These are phyloP conservation scores for Patellifolia procumbens DNA, from an alignment of 179 eudicot species.

Conservation along the genomic window DNA sequence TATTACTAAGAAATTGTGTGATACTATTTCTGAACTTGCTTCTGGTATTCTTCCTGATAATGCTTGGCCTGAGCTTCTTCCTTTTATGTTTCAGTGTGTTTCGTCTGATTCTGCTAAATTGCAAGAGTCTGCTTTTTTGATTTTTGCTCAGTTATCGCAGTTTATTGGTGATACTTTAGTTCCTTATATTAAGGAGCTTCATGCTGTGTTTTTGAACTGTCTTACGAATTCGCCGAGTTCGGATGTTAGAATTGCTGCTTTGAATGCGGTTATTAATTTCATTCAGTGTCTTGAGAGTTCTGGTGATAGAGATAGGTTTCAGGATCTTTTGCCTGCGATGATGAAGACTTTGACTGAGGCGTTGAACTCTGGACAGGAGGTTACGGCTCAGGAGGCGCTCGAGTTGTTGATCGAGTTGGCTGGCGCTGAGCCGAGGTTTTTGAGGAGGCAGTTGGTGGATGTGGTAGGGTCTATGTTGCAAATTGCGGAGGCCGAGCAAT, in stretches of 20 bases:
- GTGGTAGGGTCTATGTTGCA: slow-evolving; percentile 93
- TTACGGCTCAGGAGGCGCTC: slow-evolving; percentile 88
- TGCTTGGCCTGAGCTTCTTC: slow-evolving; percentile 80
- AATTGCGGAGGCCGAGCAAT: slow-evolving; percentile 78
- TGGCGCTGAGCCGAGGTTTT: slow-evolving; percentile 85
- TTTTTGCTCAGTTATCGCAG: slow-evolving; percentile 80
- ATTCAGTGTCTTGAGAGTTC: slow-evolving; percentile 73
- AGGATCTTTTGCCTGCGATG: slow-evolving; percentile 88
- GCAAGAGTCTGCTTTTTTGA: slow-evolving; percentile 77
- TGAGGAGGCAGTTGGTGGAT: slow-evolving; percentile 82
- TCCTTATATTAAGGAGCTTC: slow-evolving; percentile 64
- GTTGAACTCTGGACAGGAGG: slow-evolving; percentile 75
- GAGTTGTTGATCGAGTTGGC: slow-evolving; percentile 90
- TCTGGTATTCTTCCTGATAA: slow-evolving; percentile 74
- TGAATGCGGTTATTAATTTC: slow-evolving; percentile 77
- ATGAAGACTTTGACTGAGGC: slow-evolving; percentile 88
- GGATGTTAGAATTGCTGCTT: slow-evolving; percentile 75
- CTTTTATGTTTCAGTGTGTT: slow-evolving; percentile 86
- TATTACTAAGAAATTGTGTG: slow-evolving; percentile 75
- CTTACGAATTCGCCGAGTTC: slow-evolving; percentile 43
- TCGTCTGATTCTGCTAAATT: slow-evolving; percentile 59
- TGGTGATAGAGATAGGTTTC: slow-evolving; percentile 76
- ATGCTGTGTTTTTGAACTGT: slow-evolving; percentile 58
- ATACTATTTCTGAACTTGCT: slow-evolving; percentile 77
- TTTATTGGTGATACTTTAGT: slow-evolving; percentile 60